phyloP scores from a whole-genome alignment of 1,139 yeast genomes.

The Yamadazyma oceani region DNA sequence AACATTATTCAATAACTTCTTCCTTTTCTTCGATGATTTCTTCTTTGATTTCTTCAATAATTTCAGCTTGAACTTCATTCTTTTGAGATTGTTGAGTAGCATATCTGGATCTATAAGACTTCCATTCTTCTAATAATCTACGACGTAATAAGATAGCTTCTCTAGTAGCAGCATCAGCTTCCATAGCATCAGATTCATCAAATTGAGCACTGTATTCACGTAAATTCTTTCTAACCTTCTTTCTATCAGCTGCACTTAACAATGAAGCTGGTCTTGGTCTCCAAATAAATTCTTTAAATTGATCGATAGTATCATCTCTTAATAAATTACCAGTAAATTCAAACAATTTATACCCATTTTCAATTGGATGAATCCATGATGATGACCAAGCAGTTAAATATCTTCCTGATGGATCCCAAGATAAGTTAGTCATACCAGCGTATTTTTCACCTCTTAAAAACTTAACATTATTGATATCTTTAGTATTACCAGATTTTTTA shows the following conservation, averaged over 20 bases:
- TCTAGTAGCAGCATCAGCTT: conserved; percentile 89
- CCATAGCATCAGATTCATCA: conserved; percentile 96
- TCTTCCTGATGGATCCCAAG: conserved; percentile 98
- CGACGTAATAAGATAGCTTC: conserved; percentile 87
- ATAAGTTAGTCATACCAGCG: conserved; percentile 78
- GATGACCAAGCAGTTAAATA: conserved; percentile 87
- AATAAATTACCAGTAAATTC: conserved; percentile 79
- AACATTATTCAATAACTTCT: conserved; percentile 61
- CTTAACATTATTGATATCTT: conserved; percentile 58
- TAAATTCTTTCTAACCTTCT: conserved; percentile 88
- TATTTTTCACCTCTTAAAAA: conserved; percentile 63
- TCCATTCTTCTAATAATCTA: conserved; percentile 83
- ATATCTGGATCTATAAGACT: conserved; percentile 65
- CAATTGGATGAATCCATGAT: conserved; percentile 78
- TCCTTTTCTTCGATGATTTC: conserved; percentile 76
- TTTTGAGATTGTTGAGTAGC: conserved; percentile 49
- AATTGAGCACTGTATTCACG: conserved; percentile 89
- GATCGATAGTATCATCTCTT: conserved; percentile 75
- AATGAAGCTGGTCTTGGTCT: conserved; percentile 92
- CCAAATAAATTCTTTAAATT: conserved; percentile 90
- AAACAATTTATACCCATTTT: conserved; percentile 86
- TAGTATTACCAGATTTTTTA: conserved; percentile 37
- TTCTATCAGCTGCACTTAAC: conserved; percentile 74
- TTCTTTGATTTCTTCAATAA: conserved; percentile 65
- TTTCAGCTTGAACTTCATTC: conserved; percentile 59